phyloP scores from a whole-genome alignment of 805 yeast species.

The Wickerhamiella occidentalis region DNA sequence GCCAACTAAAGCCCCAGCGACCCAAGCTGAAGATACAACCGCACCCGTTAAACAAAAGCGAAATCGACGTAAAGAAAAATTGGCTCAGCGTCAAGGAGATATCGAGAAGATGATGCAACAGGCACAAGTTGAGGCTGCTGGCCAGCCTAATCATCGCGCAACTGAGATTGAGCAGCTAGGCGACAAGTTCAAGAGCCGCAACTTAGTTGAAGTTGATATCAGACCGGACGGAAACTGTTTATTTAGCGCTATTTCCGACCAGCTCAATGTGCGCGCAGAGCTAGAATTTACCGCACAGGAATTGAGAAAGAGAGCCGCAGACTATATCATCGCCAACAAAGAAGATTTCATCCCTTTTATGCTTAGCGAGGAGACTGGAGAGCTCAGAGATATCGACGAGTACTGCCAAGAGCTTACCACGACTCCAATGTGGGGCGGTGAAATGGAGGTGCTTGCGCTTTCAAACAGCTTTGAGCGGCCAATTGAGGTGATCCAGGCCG shows the following conservation, averaged over 20 bases:
- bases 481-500: constrained; percentile 66
- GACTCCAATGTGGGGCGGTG: constrained; percentile 97
- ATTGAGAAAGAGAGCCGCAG: constrained; percentile 53
- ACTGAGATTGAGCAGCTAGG: constrained; percentile 60
- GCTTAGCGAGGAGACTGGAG: constrained; percentile 64
- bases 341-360: constrained; percentile 71
- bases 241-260: constrained; percentile 77
- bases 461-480: constrained; percentile 60
- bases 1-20: constrained; percentile 17
- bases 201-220: constrained; percentile 52
- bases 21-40: no score
- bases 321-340: constrained; percentile 49
- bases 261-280: constrained; percentile 44
- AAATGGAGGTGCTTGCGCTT: constrained; percentile 76
- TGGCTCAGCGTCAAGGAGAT: constrained; percentile 66
- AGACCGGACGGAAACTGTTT: constrained; percentile 91
- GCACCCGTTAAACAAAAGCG: constrained; percentile 42
- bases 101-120: constrained; percentile 48
- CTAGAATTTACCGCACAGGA: constrained; percentile 34
- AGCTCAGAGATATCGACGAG: constrained; percentile 48
- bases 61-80: constrained; percentile 73
- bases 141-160: constrained; percentile 52
- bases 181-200: constrained; percentile 37
- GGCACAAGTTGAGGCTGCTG: constrained; percentile 59
- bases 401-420: constrained; percentile 56